Base-by-base conservation (phyloP, 2,329 filamentous ascomycete genomes). In the Botryotinia convoluta region DNA sequence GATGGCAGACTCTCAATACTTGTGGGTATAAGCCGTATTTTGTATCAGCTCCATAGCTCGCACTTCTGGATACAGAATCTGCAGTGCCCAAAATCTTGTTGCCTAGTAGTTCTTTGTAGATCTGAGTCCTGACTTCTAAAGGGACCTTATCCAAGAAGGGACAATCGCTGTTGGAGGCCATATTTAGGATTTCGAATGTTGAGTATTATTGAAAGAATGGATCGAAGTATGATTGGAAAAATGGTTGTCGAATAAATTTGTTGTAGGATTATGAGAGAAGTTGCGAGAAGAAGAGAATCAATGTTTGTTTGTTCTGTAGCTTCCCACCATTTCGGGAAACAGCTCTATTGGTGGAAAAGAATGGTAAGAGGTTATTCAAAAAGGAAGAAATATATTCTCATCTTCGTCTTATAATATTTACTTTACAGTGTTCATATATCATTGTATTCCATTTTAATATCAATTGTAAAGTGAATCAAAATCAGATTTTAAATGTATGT, bases 41-140 rank as follows among this genome's bases (percentile, higher is more conserved):
- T 16, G 32, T 2, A 3, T 29, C 18, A 14, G 51, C 65, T 10
- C 71, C 68, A 29, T 16, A 72, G 22, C 37, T 2, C n/a, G 14
- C 71, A 9, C 2, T 10, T 26, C 39, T 8, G 26, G 35, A 32
- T 29, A 72, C 51, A 18, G 54, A 73, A 7, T 32, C 37, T 42
- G 39, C 70, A 1, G n/a, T 54, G 20, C 64, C 65, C 32, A 71
- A 20, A 12, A 74, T 67, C 0, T 72, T 54, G 4, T 74, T 74
- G 39, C 73, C 35, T 6, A 77, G 65, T 37, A 77, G 42, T 29
- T 63, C 26, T 44, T 54, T 51, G 61, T 77, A 86, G 37, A 91
- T 86, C 77, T 90, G 84, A 68, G 89, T 86, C 37, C 86, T 85
- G 3, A 92, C 83, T 77, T 91, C 89, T n/a, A 14, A 7, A 9